Evolutionary conservation across 2,329 filamentous ascomycete genomes (phyloP).

Genomic region (Alternaria ethzedia): DNA sequence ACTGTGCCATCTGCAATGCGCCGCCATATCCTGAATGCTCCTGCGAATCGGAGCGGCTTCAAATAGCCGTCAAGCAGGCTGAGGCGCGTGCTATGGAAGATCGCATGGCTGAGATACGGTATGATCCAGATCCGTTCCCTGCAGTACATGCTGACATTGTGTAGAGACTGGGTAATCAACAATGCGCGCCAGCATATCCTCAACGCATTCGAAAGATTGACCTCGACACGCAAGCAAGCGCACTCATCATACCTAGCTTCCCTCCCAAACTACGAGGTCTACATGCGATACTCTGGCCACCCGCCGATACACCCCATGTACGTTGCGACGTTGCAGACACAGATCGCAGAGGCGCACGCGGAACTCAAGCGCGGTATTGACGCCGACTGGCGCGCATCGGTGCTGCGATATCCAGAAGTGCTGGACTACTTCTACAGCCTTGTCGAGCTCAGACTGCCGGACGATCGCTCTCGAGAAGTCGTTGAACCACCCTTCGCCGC

Average conservation of each 20-base stretch:
- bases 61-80: constrained; percentile 50
- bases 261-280: constrained; percentile 55
- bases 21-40: constrained; percentile 48
- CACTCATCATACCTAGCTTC: constrained; percentile 53
- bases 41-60: constrained; percentile 49
- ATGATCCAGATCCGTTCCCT: neutral
- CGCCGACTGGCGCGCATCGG: constrained; percentile 77
- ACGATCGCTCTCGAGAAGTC: constrained; percentile 55
- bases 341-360: constrained; percentile 69
- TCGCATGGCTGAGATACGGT: constrained; percentile 45
- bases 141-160: constrained; percentile 21
- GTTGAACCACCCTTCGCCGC: constrained; percentile 48
- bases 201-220: constrained; percentile 51
- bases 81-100: constrained; percentile 48
- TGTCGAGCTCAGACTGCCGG: constrained; percentile 69
- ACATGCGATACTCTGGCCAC: constrained; percentile 53
- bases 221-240: constrained; percentile 49
- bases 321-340: constrained; percentile 50
- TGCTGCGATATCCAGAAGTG: constrained; percentile 79
- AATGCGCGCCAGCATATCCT: constrained; percentile 55
- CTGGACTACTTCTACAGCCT: constrained; percentile 80
- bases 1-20: constrained; percentile 51
- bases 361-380: constrained; percentile 76
- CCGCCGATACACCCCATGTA: constrained; percentile 52
- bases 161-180: constrained; percentile 55